phyloP scores from a whole-genome alignment of 805 yeast species.

The Zygosaccharomyces bailii region DNA sequence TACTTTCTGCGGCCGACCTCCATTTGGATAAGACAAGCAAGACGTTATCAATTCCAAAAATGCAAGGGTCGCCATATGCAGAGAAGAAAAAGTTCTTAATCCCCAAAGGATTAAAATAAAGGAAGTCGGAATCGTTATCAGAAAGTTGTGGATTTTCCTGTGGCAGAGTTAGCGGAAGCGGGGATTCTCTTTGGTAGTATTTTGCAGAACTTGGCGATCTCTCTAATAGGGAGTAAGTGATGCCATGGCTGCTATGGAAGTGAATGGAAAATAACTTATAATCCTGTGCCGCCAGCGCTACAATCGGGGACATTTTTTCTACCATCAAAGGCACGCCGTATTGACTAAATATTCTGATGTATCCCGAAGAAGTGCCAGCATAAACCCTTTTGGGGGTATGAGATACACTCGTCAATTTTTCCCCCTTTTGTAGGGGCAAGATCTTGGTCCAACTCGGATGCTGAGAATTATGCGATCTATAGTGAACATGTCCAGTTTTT shows the following conservation, averaged over 20 bases:
- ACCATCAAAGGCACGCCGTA: conserved; percentile 71
- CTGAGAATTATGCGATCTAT: conserved; percentile 64
- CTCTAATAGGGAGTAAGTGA: conserved; percentile 31
- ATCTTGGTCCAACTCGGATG: conserved; percentile 68
- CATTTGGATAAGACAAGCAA: conserved; percentile 70
- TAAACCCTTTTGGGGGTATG: conserved; percentile 58
- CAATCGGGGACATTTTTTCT: conserved; percentile 68
- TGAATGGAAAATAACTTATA: conserved; percentile 55
- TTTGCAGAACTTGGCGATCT: conserved; percentile 27
- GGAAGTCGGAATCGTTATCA: conserved; percentile 36
- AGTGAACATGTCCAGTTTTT: conserved; percentile 48
- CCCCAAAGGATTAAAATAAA: conserved; percentile 35
- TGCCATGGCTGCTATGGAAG: conserved; percentile 29
- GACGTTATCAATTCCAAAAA: conserved; percentile 75
- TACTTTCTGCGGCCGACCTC: conserved; percentile 71
- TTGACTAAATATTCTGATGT: conserved; percentile 63
- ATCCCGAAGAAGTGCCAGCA: conserved; percentile 75
- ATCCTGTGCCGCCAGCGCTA: conserved; percentile 63
- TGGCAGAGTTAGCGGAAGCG: conserved; percentile 41
- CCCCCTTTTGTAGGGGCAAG: conserved; percentile 49
- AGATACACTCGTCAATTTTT: conserved; percentile 64
- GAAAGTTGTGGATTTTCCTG: conserved; percentile 19
- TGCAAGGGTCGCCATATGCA: conserved; percentile 84
- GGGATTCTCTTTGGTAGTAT: conserved; percentile 43
- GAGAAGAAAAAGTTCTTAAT: conserved; percentile 75